Percentiles rank a stretch among this genome's conserved stretches.
Evolutionary conservation across 2,329 filamentous ascomycete genomes (phyloP).

Genomic region (Aspergillus hiratsukae): DNA sequence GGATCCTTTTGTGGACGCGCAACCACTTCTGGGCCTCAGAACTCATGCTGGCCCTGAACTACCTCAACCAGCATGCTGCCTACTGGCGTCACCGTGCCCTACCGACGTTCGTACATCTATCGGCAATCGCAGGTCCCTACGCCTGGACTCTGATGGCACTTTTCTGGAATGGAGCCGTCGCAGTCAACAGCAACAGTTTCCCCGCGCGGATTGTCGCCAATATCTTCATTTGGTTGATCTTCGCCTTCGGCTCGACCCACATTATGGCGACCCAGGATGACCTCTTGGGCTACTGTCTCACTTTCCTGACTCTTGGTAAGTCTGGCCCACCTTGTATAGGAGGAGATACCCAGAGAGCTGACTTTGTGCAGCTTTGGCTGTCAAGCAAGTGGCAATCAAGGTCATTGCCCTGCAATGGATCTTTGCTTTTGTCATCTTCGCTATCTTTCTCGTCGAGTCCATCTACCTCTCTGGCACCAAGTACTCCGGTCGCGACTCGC

Average conservation of each 20-base stretch:
- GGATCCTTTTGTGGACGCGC: constrained; percentile 77
- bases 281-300: constrained; percentile 75
- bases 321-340: constrained; percentile 3
- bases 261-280: constrained; percentile 68
- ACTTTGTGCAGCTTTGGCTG: constrained; percentile 55
- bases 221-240: constrained; percentile 79
- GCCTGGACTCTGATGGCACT: constrained; percentile 83
- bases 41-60: constrained; percentile 72
- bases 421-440: constrained; percentile 82
- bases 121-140: constrained; percentile 71
- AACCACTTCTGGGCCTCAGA: constrained; percentile 71
- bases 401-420: constrained; percentile 84
- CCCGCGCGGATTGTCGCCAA: constrained; percentile 78
- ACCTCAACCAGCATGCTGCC: constrained; percentile 70
- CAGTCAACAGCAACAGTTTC: constrained; percentile 63
- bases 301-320: constrained; percentile 65
- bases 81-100: constrained; percentile 76
- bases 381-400: constrained; percentile 70
- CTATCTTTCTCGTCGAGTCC: constrained; percentile 65
- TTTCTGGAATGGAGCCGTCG: constrained; percentile 84
- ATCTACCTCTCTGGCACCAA: constrained; percentile 40
- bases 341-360: neutral
- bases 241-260: constrained; percentile 73
- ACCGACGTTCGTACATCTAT: constrained; percentile 69
- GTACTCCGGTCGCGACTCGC: constrained; percentile 32